Conservation (phyloP, 495 filamentous ascomycete genomes). For the Penicillium silybi region DNA sequence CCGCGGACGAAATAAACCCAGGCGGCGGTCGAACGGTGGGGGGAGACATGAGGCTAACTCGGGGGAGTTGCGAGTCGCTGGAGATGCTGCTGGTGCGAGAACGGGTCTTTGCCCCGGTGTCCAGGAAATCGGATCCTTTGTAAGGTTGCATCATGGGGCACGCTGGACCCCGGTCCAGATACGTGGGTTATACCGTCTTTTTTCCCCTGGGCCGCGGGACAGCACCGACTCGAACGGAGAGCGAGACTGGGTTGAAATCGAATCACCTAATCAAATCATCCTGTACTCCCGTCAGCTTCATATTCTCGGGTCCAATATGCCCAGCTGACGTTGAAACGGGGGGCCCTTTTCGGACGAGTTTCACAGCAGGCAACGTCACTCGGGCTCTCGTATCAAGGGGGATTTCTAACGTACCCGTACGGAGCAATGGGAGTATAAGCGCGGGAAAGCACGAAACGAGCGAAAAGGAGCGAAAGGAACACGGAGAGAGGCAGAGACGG, state of each 20-base stretch:
- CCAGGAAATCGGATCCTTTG: slow-evolving; percentile 36
- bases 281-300: slow-evolving; percentile 24
- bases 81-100: slow-evolving; percentile 46
- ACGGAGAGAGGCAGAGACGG: not conserved
- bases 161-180: slow-evolving; percentile 1
- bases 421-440: not conserved
- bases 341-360: slow-evolving; percentile 12
- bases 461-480: not conserved
- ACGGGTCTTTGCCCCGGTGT: slow-evolving; percentile 32
- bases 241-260: slow-evolving; percentile 18
- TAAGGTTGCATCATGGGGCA: slow-evolving; percentile 29
- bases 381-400: not conserved
- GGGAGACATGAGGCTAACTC: slow-evolving; percentile 51
- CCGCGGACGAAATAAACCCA: slow-evolving; percentile 83
- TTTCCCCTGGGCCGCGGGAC: slow-evolving; percentile 8
- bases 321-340: slow-evolving; percentile 9
- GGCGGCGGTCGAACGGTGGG: slow-evolving; percentile 75
- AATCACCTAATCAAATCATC: slow-evolving; percentile 30
- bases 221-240: slow-evolving; percentile 13
- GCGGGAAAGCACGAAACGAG: not conserved
- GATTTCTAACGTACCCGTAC: slow-evolving; percentile 19
- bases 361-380: slow-evolving; percentile 10
- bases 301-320: not conserved
- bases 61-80: slow-evolving; percentile 40
- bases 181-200: slow-evolving; percentile 5